These are phyloP conservation scores for Ilex asprella DNA, from an alignment of 257 asterid species.

Conservation along the genomic window DNA sequence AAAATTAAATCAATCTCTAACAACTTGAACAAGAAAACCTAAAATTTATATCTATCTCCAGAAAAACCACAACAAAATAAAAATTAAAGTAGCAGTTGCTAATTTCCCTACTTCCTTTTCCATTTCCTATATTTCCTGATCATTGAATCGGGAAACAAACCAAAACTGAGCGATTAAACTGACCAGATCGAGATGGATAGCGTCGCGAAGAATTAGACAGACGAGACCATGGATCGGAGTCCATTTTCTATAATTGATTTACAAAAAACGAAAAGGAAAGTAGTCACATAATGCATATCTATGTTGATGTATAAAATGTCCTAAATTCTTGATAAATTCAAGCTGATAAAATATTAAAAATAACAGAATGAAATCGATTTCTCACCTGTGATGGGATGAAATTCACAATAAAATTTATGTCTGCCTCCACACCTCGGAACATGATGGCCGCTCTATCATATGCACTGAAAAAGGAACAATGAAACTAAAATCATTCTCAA, in stretches of 20 bases:
- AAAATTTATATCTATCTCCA: not conserved
- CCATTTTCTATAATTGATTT: conserved; percentile 33
- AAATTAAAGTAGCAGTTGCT: not conserved
- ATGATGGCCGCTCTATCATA: conserved; percentile 97
- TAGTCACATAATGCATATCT: no score
- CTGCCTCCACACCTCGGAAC: conserved; percentile 94
- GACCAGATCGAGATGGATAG: conserved; percentile 65
- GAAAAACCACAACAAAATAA: not conserved
- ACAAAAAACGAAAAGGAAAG: no score
- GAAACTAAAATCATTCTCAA: not conserved
- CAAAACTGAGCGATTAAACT: conserved; percentile 6
- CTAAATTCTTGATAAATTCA: no score
- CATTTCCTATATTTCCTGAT: no score
- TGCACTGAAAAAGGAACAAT: conserved; percentile 43
- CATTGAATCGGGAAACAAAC: not conserved
- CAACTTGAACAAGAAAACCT: no score
- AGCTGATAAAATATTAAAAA: no score
- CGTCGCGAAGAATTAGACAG: conserved; percentile 46
- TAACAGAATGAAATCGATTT: no score
- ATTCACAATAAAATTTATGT: conserved; percentile 94
- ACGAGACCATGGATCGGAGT: conserved; percentile 75
- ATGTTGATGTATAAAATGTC: no score
- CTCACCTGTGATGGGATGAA: no score
- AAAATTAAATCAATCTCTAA: no score
- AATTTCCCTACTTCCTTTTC: no score